Evolutionary conservation across 768 basidiomycete genomes (phyloP), one percentile per base, ranked within the genome.

Genomic region (Trametes coccinea): DNA sequence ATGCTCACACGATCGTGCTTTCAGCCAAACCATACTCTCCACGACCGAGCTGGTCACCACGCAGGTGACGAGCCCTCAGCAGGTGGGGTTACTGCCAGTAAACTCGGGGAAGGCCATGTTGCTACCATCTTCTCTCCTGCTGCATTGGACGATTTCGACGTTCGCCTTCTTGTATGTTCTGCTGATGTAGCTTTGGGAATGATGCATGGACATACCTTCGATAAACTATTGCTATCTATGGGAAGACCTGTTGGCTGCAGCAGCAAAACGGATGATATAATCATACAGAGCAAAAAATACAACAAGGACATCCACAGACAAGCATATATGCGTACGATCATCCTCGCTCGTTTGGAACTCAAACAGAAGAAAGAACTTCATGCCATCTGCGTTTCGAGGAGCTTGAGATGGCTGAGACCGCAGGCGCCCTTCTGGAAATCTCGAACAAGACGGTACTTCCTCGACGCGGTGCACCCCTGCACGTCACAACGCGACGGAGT

Each of bases 341-440:
- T 22, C 22, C 22, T 22, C 22, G 22, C 22, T 22, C 22, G 22
- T 22, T 1, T 22, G 22, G 22, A 22, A 22, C 22, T 22, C 22
- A 22, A 22, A 22, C 22, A 22, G 22, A 22, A 22, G 22, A 22
- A 22, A 22, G 22, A 22, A 22, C 22, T 22, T 65, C 54, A 78
- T 39, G 54, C 66, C 3, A 58, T 33, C 54, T 68, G 66, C 14
- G 59, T 72, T 62, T 87, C 84, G 45, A 90, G 69, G 10, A 79
- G 54, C 63, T 84, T 86, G 67, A 91, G 74, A 74, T 90, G 89
- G 1, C 69, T 72, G 70, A 90, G 83, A 14, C 87, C 88, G 70
- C 89, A 92, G 2, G 85, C 86, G 2, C 86, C 88, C 55, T 73
- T 76, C 17, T 79, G 76, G 80, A 82, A 87, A 64, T 89, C 83